These are phyloP conservation scores for Botrytis pseudocinerea DNA, from an alignment of 2,329 filamentous ascomycete genomes.

Conservation along the genomic window DNA sequence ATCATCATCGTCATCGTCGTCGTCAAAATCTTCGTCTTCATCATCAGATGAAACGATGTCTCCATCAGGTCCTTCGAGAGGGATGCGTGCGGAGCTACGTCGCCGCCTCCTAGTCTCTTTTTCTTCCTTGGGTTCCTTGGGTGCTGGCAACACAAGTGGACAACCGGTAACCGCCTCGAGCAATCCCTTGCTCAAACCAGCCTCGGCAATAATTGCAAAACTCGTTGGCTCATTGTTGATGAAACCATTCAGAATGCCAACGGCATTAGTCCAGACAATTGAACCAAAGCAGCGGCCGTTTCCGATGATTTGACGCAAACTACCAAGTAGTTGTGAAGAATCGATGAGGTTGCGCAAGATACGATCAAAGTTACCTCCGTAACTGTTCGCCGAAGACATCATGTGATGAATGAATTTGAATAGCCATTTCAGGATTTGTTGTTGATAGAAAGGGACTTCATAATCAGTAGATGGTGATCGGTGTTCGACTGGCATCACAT, in stretches of 20 bases:
- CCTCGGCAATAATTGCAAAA: constrained; percentile 92
- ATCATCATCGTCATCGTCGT: constrained; percentile 39
- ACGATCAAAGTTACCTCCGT: constrained; percentile 81
- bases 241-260: constrained; percentile 90
- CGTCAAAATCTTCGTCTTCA: constrained; percentile 38
- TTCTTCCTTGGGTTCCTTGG: constrained; percentile 30
- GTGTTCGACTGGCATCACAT: constrained; percentile 70
- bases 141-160: constrained; percentile 40
- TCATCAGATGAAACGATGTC: constrained; percentile 26
- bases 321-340: constrained; percentile 78
- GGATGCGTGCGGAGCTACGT: constrained; percentile 16
- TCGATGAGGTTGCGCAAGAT: constrained; percentile 91
- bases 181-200: constrained; percentile 82
- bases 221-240: constrained; percentile 99
- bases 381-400: constrained; percentile 73
- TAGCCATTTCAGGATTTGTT: constrained; percentile 89
- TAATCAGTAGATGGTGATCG: constrained; percentile 88
- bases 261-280: constrained; percentile 92
- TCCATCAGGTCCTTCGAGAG: neutral
- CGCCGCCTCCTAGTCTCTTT: constrained; percentile 4
- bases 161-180: constrained; percentile 74
- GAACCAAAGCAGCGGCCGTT: constrained; percentile 82
- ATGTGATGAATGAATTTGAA: constrained; percentile 97
- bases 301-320: constrained; percentile 77
- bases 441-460: constrained; percentile 86